A percentile compares a stretch with the other conserved stretches of the same genome.
Evolutionary conservation across 345 rosid species (phyloP).

Genomic region (thale cress (Arabidopsis thaliana)): DNA sequence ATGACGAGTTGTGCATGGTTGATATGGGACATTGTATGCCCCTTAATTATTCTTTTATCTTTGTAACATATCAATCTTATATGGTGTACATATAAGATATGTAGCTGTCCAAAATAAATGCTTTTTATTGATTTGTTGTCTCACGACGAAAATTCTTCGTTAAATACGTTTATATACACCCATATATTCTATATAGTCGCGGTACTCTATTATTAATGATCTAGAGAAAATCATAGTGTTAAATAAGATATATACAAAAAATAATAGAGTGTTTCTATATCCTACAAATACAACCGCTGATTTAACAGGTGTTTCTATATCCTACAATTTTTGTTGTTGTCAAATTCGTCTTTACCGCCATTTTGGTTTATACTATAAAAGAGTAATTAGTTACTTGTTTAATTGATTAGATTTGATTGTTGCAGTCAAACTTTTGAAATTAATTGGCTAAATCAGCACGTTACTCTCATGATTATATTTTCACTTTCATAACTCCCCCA

Average conservation of each 20-base stretch:
- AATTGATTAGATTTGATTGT: constrained; percentile 9
- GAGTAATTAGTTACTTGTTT: constrained; percentile 13
- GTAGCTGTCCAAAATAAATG: constrained; percentile 37
- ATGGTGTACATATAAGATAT: not conserved
- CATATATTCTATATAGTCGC: not conserved
- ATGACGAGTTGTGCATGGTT: constrained; percentile 47
- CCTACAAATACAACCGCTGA: not conserved
- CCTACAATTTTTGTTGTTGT: not conserved
- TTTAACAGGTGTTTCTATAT: not conserved
- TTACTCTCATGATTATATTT: constrained; percentile 48
- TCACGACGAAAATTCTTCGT: constrained; percentile 17
- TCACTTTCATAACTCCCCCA: constrained; percentile 46
- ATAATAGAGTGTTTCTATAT: not conserved
- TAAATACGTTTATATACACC: not conserved
- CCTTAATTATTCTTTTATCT: constrained; percentile 25
- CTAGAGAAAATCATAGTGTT: not conserved
- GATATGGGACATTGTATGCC: constrained; percentile 45
- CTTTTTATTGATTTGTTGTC: constrained; percentile 24
- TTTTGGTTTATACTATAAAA: constrained; percentile 5
- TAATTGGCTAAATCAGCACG: constrained; percentile 43
- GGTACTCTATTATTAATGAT: not conserved
- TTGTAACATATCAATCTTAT: not conserved
- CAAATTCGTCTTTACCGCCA: constrained; percentile 28
- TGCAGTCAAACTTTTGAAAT: constrained; percentile 38
- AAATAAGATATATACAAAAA: not conserved